A percentile compares a stretch with the other conserved stretches of the same genome.
Conservation (phyloP, 257 asterid species). For the Solanum neorickii region DNA sequence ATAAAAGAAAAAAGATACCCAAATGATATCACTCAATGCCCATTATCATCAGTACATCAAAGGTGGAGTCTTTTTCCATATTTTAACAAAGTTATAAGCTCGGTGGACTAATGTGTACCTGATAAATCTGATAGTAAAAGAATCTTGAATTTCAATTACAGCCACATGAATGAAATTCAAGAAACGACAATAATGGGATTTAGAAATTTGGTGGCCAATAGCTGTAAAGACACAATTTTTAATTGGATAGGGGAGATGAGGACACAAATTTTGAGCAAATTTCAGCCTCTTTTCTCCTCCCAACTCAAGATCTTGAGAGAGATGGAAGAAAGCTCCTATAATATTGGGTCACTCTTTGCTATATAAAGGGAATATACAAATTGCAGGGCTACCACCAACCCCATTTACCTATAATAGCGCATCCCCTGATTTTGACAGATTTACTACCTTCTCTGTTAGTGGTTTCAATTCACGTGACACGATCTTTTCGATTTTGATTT, state of each 20-base stretch:
- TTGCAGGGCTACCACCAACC: neutral
- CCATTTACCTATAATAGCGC: neutral
- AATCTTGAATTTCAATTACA: neutral
- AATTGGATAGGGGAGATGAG: neutral
- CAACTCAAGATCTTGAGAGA: neutral
- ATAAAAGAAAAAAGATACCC: neutral
- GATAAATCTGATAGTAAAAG: neutral
- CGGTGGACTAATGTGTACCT: neutral
- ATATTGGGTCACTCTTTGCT: neutral
- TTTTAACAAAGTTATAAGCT: neutral
- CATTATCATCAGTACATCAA: neutral
- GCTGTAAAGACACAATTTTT: neutral
- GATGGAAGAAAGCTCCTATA: neutral
- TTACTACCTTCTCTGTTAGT: neutral
- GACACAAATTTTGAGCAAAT: neutral
- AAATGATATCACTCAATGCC: neutral
- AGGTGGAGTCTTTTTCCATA: neutral
- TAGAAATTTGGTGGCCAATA: neutral
- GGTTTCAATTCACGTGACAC: fast-evolving
- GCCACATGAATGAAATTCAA: neutral
- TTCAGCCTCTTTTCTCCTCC: neutral
- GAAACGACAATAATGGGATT: neutral
- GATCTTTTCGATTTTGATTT: fast-evolving
- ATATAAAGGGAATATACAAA: neutral
- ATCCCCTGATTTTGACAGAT: neutral